Percentiles rank a stretch among this genome's conserved stretches.
Conservation (phyloP, 495 filamentous ascomycete genomes). For the Tuber brumale region DNA sequence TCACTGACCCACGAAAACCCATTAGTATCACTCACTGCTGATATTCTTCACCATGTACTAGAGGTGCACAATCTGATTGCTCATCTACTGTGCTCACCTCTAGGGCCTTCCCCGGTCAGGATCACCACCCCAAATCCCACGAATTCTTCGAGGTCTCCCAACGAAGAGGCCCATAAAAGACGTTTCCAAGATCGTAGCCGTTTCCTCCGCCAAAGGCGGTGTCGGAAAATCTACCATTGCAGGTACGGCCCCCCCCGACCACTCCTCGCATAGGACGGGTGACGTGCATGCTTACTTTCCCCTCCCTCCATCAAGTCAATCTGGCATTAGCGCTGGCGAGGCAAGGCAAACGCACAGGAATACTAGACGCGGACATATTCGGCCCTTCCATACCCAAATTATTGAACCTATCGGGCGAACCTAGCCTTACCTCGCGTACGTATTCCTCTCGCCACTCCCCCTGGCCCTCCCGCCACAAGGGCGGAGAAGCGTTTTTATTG, state of each 20-base stretch:
- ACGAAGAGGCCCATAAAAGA: constrained; percentile 68
- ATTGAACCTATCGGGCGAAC: constrained; percentile 68
- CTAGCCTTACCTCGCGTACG: constrained; percentile 58
- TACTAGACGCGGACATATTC: constrained; percentile 94
- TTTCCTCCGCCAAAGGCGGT: constrained; percentile 93
- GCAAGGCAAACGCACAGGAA: constrained; percentile 68
- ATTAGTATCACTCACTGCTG: constrained; percentile 51
- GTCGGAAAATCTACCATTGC: constrained; percentile 95
- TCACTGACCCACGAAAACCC: constrained; percentile 82
- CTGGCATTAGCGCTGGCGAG: constrained; percentile 78
- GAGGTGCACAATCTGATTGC: constrained; percentile 12
- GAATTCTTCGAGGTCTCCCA: constrained; percentile 79
- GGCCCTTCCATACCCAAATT: constrained; percentile 91
- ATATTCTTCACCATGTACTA: not conserved
- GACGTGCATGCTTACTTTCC: not conserved
- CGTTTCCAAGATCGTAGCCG: constrained; percentile 80
- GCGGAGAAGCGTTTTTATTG: not conserved
- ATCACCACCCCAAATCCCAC: constrained; percentile 62
- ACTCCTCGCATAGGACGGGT: constrained; percentile 8
- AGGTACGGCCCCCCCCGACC: constrained; percentile 45
- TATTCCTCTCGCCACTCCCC: constrained; percentile 22
- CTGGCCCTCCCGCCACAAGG: constrained; percentile 9
- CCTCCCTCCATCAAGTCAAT: constrained; percentile 55
- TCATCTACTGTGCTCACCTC: constrained; percentile 6
- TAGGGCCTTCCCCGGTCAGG: constrained; percentile 78